A percentile compares a stretch with the other conserved stretches of the same genome.
phyloP scores from a whole-genome alignment of 192 early-diverging fungal genomes.

The Coemansia umbellata region DNA sequence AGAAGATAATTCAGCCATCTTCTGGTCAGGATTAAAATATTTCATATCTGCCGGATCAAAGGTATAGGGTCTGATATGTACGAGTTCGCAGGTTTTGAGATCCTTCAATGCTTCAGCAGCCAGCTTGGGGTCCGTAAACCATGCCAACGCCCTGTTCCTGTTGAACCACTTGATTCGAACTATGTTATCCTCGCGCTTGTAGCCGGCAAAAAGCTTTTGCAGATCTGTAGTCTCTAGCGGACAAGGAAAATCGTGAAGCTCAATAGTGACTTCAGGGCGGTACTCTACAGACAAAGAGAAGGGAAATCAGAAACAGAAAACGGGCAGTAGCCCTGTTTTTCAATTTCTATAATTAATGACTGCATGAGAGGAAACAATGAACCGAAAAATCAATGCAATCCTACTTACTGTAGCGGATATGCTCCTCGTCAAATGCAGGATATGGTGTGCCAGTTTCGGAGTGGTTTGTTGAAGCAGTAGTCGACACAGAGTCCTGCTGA shows the following conservation, averaged over 20 bases:
- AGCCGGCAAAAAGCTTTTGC: constrained; percentile 35
- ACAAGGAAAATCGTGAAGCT: constrained; percentile 49
- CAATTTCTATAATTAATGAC: background rate
- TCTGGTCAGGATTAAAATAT: constrained; percentile 50
- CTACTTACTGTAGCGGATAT: constrained; percentile 53
- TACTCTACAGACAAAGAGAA: constrained; percentile 49
- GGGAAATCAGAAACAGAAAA: no score
- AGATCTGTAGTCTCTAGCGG: constrained; percentile 49
- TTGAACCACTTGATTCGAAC: constrained; percentile 55
- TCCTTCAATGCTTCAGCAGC: constrained; percentile 44
- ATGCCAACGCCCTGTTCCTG: constrained; percentile 49
- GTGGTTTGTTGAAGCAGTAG: constrained; percentile 10
- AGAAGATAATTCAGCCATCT: constrained; percentile 21
- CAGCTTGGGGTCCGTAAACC: constrained; percentile 45
- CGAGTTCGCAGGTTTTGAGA: constrained; percentile 40
- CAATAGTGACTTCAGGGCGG: constrained; percentile 49
- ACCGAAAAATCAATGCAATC: background rate
- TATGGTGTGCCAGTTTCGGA: constrained; percentile 39
- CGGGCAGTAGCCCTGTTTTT: background rate
- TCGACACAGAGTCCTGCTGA: constrained; percentile 5
- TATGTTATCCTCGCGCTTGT: constrained; percentile 52
- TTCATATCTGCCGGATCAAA: constrained; percentile 43
- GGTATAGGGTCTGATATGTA: constrained; percentile 44
- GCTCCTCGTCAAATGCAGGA: constrained; percentile 47
- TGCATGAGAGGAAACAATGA: background rate